Percentiles rank a stretch among this genome's conserved stretches.
phyloP scores from a whole-genome alignment of 2,329 filamentous ascomycete species.

The Botrytis sinoallii region DNA sequence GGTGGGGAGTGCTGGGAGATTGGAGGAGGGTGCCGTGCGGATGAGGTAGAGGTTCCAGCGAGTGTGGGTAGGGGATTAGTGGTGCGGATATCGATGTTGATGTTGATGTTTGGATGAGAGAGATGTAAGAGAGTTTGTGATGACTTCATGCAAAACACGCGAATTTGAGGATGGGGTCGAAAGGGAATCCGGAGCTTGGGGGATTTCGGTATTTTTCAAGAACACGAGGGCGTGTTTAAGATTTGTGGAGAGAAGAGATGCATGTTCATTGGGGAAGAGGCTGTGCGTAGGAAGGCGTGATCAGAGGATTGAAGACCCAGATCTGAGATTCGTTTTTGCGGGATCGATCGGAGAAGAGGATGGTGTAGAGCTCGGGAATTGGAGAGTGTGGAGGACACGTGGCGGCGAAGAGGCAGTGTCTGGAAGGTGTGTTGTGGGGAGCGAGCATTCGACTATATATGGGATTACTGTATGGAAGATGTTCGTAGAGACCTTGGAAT shows the following conservation, averaged over 20 bases:
- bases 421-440: constrained; percentile 32
- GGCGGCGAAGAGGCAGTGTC: constrained; percentile 36
- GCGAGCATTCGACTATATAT: constrained; percentile 34
- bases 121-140: constrained; percentile 20
- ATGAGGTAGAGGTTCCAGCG: constrained; percentile 4
- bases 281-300: constrained; percentile 8
- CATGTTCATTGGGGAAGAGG: constrained; percentile 23
- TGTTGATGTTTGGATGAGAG: constrained; percentile 23
- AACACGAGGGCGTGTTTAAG: constrained; percentile 24
- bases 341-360: constrained; percentile 36
- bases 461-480: constrained; percentile 34
- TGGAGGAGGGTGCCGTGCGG: not conserved
- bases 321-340: constrained; percentile 35
- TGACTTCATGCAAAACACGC: constrained; percentile 29
- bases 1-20: not conserved
- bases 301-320: constrained; percentile 35
- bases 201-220: constrained; percentile 27
- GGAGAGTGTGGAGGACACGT: constrained; percentile 25
- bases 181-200: constrained; percentile 36
- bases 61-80: constrained; percentile 12
- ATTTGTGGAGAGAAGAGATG: constrained; percentile 22
- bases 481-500: constrained; percentile 27
- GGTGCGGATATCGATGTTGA: constrained; percentile 19
- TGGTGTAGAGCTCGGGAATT: constrained; percentile 27
- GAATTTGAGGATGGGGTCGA: constrained; percentile 30